A percentile compares a stretch with the other conserved stretches of the same genome.
Evolutionary conservation across 495 filamentous ascomycete genomes (phyloP).

Genomic region (Hypoxylon crocopeplum): DNA sequence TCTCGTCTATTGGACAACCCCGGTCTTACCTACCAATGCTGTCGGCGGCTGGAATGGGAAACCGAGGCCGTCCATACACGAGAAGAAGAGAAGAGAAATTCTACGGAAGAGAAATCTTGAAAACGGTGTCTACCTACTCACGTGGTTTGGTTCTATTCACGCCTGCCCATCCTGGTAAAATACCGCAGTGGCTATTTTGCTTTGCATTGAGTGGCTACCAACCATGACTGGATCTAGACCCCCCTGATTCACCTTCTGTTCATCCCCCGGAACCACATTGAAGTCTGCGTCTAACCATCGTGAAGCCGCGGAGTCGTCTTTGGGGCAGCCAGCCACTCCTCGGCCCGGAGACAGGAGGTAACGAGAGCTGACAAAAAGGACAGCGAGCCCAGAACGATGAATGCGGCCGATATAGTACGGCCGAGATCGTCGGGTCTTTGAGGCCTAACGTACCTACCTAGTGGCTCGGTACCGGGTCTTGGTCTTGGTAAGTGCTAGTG

Average conservation of each 20-base stretch:
- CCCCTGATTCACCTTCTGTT: conserved; percentile 1
- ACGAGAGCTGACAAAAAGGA: conserved; percentile 2
- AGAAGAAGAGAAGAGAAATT: conserved; percentile 1
- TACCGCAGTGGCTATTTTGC: conserved; percentile 32
- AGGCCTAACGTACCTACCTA: conserved; percentile 10
- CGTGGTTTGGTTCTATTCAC: neutral
- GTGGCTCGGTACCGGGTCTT: conserved; percentile 23
- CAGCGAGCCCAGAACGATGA: neutral
- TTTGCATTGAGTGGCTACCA: conserved; percentile 31
- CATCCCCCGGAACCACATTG: neutral
- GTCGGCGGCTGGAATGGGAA: conserved; percentile 38
- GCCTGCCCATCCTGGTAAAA: conserved; percentile 30
- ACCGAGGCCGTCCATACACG: conserved; percentile 25
- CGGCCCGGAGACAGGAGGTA: neutral
- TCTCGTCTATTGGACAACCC: conserved; percentile 33
- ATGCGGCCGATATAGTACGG: conserved; percentile 36
- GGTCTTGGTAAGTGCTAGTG: conserved; percentile 16
- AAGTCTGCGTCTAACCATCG: too few relatives aligned
- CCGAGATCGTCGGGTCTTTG: conserved; percentile 30
- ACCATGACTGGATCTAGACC: conserved; percentile 30
- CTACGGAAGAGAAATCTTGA: conserved; percentile 2
- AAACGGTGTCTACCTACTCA: neutral
- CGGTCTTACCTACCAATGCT: conserved; percentile 27
- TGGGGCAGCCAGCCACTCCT: neutral
- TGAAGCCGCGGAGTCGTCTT: conserved; percentile 15